These are phyloP conservation scores for Plasmodium vivax DNA, from an alignment of 169 alveolate species.

Conservation along the genomic window DNA sequence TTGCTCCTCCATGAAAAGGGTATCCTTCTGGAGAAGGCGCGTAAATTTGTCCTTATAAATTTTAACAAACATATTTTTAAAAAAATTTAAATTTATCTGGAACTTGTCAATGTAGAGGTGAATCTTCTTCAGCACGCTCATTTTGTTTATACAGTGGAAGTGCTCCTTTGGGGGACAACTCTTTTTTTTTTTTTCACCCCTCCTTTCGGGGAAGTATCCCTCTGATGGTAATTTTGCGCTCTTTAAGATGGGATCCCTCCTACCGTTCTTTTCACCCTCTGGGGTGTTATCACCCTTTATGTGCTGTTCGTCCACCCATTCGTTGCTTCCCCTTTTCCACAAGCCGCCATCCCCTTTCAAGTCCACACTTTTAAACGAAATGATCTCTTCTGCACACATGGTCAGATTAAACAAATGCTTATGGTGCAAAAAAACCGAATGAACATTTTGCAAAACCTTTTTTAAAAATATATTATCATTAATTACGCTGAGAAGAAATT, in stretches of 20 bases:
- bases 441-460: constrained; percentile 44
- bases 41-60: constrained; percentile 34
- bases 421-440: constrained; percentile 17
- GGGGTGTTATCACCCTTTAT: neutral
- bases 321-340: neutral
- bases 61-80: constrained; percentile 58
- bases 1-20: constrained; percentile 22
- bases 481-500: constrained; percentile 20
- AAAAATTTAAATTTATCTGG: constrained; percentile 31
- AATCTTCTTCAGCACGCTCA: constrained; percentile 23
- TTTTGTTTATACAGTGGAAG: constrained; percentile 30
- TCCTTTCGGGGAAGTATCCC: neutral
- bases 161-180: neutral
- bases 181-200: neutral
- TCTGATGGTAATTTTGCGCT: neutral
- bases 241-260: neutral
- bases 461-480: constrained; percentile 63
- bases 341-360: neutral
- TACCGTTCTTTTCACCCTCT: neutral
- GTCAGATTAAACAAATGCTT: constrained; percentile 25
- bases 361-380: neutral
- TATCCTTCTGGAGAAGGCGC: constrained; percentile 39
- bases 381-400: constrained; percentile 11
- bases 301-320: neutral
- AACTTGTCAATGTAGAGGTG: constrained; percentile 50